Evolutionary conservation across 1,284 basidiomycete genomes (phyloP).

Genomic region (Lentinula novae-zelandiae): DNA sequence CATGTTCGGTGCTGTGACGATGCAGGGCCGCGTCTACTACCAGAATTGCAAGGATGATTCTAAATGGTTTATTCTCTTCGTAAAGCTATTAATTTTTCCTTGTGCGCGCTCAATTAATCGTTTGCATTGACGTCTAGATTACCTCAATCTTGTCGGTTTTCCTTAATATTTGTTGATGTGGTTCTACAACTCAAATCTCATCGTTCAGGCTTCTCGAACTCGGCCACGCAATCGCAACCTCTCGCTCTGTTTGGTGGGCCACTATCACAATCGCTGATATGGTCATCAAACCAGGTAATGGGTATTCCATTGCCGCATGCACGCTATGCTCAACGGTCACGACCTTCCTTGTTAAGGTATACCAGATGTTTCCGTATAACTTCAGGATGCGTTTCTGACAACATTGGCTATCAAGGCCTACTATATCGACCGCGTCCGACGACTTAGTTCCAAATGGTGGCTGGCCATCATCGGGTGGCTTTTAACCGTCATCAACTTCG

Average conservation of each 20-base stretch:
- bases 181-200: neutral
- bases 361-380: neutral
- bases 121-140: neutral
- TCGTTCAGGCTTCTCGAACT: conserved; percentile 18
- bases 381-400: neutral
- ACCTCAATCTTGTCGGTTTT: neutral
- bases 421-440: conserved; percentile 20
- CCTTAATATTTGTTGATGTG: neutral
- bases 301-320: conserved; percentile 14
- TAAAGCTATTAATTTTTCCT: conserved; percentile 6
- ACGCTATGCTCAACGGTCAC: conserved; percentile 19
- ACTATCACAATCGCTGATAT: conserved; percentile 16
- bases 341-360: conserved; percentile 20
- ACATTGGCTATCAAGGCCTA: conserved; percentile 11
- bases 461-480: conserved; percentile 16
- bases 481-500: conserved; percentile 16
- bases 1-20: conserved; percentile 18
- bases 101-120: neutral
- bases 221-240: conserved; percentile 15
- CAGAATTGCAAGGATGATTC: conserved; percentile 15
- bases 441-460: conserved; percentile 14
- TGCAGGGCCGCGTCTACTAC: conserved; percentile 21
- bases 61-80: conserved; percentile 15
- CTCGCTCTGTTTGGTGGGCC: conserved; percentile 17
- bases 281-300: conserved; percentile 15